Evolutionary conservation across 306 rosid species (phyloP).

Genomic region (Gastrolobium villosum): DNA sequence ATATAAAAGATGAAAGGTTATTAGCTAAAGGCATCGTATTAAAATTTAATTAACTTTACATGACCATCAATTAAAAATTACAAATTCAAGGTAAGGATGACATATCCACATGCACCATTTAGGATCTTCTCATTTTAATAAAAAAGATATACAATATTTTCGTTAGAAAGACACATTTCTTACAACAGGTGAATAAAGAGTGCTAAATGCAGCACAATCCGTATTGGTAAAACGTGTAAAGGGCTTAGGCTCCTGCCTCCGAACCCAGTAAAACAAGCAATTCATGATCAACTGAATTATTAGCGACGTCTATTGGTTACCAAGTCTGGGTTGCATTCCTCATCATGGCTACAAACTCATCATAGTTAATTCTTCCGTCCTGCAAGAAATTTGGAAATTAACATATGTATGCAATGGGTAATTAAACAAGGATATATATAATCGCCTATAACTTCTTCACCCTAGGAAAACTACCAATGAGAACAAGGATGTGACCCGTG

Average conservation of each 20-base stretch:
- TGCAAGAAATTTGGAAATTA: slow-evolving; percentile 52
- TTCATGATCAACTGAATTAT: slow-evolving; percentile 38
- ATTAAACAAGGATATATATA: slow-evolving; percentile 1
- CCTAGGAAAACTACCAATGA: slow-evolving; percentile 29
- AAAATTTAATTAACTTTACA: too few species aligned
- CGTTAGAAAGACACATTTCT: too few species aligned
- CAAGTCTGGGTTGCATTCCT: slow-evolving; percentile 83
- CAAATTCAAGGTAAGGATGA: too few species aligned
- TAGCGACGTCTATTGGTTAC: slow-evolving; percentile 68
- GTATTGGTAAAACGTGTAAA: not conserved
- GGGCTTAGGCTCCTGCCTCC: not conserved
- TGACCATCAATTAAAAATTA: too few species aligned
- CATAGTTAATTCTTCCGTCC: slow-evolving; percentile 94
- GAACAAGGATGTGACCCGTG: slow-evolving; percentile 9
- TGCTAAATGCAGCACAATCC: not conserved
- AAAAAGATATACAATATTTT: too few species aligned
- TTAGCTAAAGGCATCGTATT: too few species aligned
- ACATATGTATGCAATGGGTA: not conserved
- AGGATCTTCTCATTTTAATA: too few species aligned
- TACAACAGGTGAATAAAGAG: not conserved
- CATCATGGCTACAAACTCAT: slow-evolving; percentile 96
- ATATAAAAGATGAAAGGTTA: too few species aligned
- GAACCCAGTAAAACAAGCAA: slow-evolving; percentile 31
- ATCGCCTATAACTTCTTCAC: slow-evolving; percentile 10
- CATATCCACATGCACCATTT: too few species aligned